Base-by-base conservation (phyloP, 108 stramenopile species). In the Discostella stelligeroides region DNA sequence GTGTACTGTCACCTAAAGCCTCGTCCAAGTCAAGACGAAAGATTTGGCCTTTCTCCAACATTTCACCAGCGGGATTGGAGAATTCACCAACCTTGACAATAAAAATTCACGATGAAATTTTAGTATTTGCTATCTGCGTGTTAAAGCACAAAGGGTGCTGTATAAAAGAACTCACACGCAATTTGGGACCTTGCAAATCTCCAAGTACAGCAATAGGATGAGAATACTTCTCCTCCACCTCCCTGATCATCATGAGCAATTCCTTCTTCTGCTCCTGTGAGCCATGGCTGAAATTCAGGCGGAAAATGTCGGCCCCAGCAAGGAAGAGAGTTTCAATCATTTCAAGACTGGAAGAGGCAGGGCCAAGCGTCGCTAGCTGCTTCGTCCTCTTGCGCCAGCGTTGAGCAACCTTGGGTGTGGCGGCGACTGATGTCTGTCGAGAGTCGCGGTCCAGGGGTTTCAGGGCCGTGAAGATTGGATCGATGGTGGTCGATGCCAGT, bases 231-330 rank as follows among this genome's bases (percentile, higher is more conserved):
- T 79, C 79, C 63, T 85, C 88, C 15, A 86, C 81, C 47, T 75
- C 77, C 28, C 86, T 42, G 49, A 87, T 90, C 38, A 81, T 64
- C 53, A 81, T 72, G 10, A 88, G 42, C 24, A 92, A 70, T 45
- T 88, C 84, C 49, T 79, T 71, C 73, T 95, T 92, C 67, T 95
- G 88, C 17, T 87, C 85, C 50, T 91, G 91, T 39, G 68, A 79
- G 15, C 95, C 92, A 57, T 95, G 95, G 42, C 79, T 82, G 68
- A 95, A 92, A 68, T 95, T 95, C 60, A 95, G 79, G 38, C 95
- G 92, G 77, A 92, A 94, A 4, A 94, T 84, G 50, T 95, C 92
- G 18, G 85, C 91, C 40, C 94, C 94, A 5, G 91, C 88, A 23
- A 91, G 72, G 79, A 95, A 94, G 17, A 95, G 72, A 41, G 85